A percentile compares a stretch with the other conserved stretches of the same genome.
These are phyloP conservation scores for Phaeoacremonium minimum DNA, from an alignment of 2,329 filamentous ascomycete species.

Conservation along the genomic window DNA sequence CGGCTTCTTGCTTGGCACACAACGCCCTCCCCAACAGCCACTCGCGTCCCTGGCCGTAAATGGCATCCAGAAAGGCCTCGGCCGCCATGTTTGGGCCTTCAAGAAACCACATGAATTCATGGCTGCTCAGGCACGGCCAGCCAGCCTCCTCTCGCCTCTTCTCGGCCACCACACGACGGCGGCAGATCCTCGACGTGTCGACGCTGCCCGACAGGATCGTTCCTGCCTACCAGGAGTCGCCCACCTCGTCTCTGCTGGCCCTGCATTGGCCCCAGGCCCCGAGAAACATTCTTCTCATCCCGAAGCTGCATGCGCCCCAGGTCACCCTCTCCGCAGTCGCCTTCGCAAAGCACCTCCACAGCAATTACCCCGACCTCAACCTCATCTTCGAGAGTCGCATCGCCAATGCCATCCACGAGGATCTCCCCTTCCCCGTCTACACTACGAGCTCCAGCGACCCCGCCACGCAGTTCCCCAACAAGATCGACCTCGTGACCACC, in stretches of 20 bases:
- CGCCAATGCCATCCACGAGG: slow-evolving; percentile 66
- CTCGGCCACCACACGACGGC: slow-evolving; percentile 38
- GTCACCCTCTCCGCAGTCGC: slow-evolving; percentile 48
- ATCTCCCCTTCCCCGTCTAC: slow-evolving; percentile 72
- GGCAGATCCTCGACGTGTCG: slow-evolving; percentile 45
- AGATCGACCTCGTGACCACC: slow-evolving; percentile 84
- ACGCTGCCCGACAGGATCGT: slow-evolving; percentile 50
- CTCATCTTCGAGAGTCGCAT: slow-evolving; percentile 78
- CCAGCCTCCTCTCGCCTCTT: slow-evolving; percentile 39
- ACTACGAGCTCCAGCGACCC: slow-evolving; percentile 42
- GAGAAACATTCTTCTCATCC: slow-evolving; percentile 53
- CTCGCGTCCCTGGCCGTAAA: too few species aligned
- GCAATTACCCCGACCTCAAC: slow-evolving; percentile 75
- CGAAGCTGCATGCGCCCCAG: slow-evolving; percentile 51
- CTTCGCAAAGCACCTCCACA: slow-evolving; percentile 68
- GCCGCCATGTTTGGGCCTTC: too few species aligned
- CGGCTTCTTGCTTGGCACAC: too few species aligned
- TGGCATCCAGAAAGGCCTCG: too few species aligned
- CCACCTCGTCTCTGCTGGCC: slow-evolving; percentile 48
- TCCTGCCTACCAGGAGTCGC: slow-evolving; percentile 61
- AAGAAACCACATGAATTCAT: too few species aligned
- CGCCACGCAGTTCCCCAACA: slow-evolving; percentile 58
- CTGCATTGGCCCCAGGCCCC: slow-evolving; percentile 51
- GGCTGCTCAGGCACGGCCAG: too few species aligned
- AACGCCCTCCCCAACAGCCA: too few species aligned